Base-by-base conservation (phyloP, 1,284 basidiomycete species). In the Pseudozyma thailandica region DNA sequence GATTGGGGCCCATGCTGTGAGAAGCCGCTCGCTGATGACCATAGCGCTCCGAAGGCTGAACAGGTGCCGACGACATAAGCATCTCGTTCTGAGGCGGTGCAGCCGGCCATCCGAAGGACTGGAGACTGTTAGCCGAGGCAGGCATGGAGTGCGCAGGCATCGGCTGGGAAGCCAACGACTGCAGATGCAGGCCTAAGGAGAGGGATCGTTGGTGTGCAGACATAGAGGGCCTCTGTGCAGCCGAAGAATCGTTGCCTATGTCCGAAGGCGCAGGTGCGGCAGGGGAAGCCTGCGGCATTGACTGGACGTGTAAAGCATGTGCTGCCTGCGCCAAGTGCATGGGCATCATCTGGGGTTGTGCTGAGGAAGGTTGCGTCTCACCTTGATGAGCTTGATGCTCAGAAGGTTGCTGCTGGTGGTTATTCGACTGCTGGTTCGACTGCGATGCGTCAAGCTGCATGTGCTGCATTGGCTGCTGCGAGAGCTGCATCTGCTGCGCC, bases 141-240 rank as follows among this genome's bases (percentile, higher is more conserved):
- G 70, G 59, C 10, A 60, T 39, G 4, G 63, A 60, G 2, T 66
- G 63, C 45, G 58, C 63, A 20, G 59, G 56, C 54, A 66, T 63
- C 18, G 63, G 27, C 8, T 63, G 58, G 0, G 59, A 55, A 4
- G 59, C 41, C 30, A 72, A 16, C 33, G 66, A 58, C 23, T 72
- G 70, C 48, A 72, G 25, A 39, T 72, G 63, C 31, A 72, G 6
- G 10, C 70, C 70, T 16, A 72, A 23, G 2, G 70, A 72, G 3
- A 62, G 33, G 7, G 70, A 72, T 8, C 70, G 63, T n/a, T 72
- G 70, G 46, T 72, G 70, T n/a, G 62, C 44, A 9, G 49, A 39
- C 39, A 57, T 41, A 15, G 50, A 35, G 8, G 56, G 68, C 41
- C 57, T 45, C 25, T 71, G 68, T 18, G 35, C 52, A 9, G 39